These are phyloP conservation scores for Cyclotella sp. DNA, from an alignment of 108 stramenopile genomes.

Conservation along the genomic window DNA sequence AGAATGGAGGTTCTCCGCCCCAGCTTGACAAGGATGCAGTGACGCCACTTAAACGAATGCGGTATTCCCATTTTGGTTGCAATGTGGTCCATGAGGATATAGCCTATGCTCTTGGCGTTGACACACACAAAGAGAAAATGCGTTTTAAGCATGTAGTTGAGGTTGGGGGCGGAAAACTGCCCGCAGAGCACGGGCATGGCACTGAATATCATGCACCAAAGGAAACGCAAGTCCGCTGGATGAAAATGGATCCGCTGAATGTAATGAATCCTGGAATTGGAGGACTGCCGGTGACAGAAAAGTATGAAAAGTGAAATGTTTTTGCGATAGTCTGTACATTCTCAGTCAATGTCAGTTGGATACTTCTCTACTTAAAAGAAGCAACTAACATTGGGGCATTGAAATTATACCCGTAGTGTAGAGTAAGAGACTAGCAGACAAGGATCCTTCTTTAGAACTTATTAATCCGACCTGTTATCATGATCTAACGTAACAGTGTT, in stretches of 20 bases:
- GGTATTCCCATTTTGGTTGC: constrained; percentile 89
- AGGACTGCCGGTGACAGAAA: constrained; percentile 53
- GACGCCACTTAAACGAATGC: constrained; percentile 77
- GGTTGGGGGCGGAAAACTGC: constrained; percentile 62
- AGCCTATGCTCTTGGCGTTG: constrained; percentile 72
- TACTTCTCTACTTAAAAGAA: too few relatives aligned
- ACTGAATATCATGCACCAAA: constrained; percentile 83
- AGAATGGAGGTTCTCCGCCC: constrained; percentile 66
- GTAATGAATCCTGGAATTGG: constrained; percentile 89
- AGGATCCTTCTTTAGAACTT: too few relatives aligned
- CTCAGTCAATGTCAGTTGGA: background rate
- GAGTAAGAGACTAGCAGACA: too few relatives aligned
- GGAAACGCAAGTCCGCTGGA: constrained; percentile 75
- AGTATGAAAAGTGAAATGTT: constrained; percentile 20
- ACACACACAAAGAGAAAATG: constrained; percentile 75
- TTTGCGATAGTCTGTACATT: background rate
- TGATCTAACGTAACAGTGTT: background rate
- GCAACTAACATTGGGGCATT: too few relatives aligned
- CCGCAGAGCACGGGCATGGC: constrained; percentile 89
- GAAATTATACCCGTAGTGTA: too few relatives aligned
- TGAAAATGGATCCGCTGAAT: constrained; percentile 87
- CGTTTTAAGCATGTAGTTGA: constrained; percentile 73
- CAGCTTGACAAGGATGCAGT: constrained; percentile 33
- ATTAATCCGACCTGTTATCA: background rate
- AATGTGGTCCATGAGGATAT: constrained; percentile 91